Evolutionary conservation across 1,284 basidiomycete species (phyloP), one percentile per base, ranked within the genome.

Genomic region (Apiotrichum gracile): DNA sequence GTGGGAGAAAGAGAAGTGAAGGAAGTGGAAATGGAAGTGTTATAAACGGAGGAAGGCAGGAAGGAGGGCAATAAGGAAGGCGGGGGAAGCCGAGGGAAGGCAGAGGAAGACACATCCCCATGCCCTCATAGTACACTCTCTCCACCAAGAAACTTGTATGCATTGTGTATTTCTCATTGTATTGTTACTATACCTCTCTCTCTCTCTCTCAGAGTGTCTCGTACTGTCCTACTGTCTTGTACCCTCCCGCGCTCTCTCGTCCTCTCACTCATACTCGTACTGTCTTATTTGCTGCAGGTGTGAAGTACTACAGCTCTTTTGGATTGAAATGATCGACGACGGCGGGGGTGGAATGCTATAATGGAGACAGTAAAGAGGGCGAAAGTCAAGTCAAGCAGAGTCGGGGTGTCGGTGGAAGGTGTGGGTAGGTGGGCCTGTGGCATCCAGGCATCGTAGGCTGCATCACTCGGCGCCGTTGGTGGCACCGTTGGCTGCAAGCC

Each of bases 401-500:
- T n/a, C n/a, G n/a, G n/a, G 10, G 26, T 24, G 40, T 24, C 16
- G n/a, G 29, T 24, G 14, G 21, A 19, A 17, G n/a, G 41, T 8
- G 31, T 12, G 10, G 31, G 33, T 6, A 22, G 26, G 43, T 22
- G 43, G 41, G 14, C 13, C 14, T 16, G 41, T n/a, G n/a, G n/a
- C n/a, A n/a, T n/a, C n/a, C n/a, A n/a, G n/a, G n/a, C n/a, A n/a
- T n/a, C n/a, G n/a, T n/a, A n/a, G n/a, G n/a, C n/a, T n/a, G n/a
- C n/a, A n/a, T n/a, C n/a, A n/a, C n/a, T n/a, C n/a, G n/a, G n/a
- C n/a, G n/a, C n/a, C 53, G 12, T 47, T 42, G 27, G 35, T 47
- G 10, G 69, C 70, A n/a, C 71, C 71, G 38, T 68, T 70, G 2
- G 65, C 67, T 16, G 71, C 68, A 33, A n/a, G n/a, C n/a, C n/a